Percentiles rank a stretch among this genome's conserved stretches.
phyloP scores from a whole-genome alignment of 768 basidiomycete species.

The Tulasnella sp. region DNA sequence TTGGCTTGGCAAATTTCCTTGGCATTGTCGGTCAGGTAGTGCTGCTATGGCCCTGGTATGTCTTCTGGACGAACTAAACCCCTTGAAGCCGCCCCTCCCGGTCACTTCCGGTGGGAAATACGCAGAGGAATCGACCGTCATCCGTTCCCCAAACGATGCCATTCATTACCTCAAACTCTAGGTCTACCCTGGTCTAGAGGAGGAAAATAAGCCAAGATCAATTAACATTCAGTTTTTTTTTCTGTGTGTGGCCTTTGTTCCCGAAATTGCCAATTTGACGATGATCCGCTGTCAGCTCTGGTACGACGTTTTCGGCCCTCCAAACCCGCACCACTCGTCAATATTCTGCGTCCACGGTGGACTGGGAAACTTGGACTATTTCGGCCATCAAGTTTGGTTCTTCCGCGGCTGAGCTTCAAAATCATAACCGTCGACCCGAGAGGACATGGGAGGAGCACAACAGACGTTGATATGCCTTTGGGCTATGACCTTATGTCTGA shows the following conservation, averaged over 20 bases:
- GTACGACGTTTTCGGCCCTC: constrained; percentile 12
- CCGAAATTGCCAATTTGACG: neutral
- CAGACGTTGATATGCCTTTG: neutral
- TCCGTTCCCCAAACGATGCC: neutral
- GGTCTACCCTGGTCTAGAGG: neutral
- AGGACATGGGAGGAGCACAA: constrained; percentile 20
- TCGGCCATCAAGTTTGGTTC: neutral
- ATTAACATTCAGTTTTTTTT: constrained; percentile 10
- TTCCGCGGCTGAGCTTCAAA: neutral
- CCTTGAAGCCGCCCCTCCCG: too few species aligned
- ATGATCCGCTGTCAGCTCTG: constrained; percentile 12
- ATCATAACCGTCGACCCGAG: constrained; percentile 11
- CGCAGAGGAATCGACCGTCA: constrained; percentile 13
- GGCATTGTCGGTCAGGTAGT: too few species aligned
- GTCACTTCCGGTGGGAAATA: neutral
- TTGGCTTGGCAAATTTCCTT: neutral
- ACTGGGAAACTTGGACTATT: constrained; percentile 24
- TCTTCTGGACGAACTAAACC: neutral
- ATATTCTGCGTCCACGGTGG: constrained; percentile 22
- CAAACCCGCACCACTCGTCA: too few species aligned
- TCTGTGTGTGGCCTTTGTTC: neutral
- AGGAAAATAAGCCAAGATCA: constrained; percentile 3
- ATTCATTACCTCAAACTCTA: constrained; percentile 15
- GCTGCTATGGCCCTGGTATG: too few species aligned
- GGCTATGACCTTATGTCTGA: constrained; percentile 24